These are phyloP conservation scores for Aureobasidium sp. DNA, from an alignment of 2,329 filamentous ascomycete species.

Conservation along the genomic window DNA sequence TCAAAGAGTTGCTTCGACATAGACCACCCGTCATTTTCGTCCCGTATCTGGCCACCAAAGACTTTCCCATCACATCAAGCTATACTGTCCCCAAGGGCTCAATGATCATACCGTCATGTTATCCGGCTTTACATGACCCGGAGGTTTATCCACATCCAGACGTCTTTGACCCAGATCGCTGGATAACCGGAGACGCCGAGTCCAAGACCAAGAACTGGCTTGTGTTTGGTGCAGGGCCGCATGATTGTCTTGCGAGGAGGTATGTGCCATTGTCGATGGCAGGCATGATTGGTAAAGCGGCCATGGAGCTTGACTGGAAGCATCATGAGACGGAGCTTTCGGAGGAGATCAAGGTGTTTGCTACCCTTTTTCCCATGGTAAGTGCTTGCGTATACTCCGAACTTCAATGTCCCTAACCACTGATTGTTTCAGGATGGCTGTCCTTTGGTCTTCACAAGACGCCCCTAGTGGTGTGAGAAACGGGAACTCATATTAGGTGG, in stretches of 20 bases:
- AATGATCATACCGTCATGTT: slow-evolving; percentile 90
- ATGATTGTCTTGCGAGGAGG: slow-evolving; percentile 75
- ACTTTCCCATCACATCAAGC: slow-evolving; percentile 71
- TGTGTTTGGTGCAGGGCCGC: slow-evolving; percentile 92
- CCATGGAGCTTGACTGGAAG: slow-evolving; percentile 75
- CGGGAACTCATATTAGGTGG: background rate
- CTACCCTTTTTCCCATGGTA: slow-evolving; percentile 94
- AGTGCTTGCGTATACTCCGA: slow-evolving; percentile 28
- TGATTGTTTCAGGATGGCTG: background rate
- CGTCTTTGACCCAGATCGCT: slow-evolving; percentile 80
- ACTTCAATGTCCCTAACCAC: background rate
- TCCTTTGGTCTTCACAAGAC: background rate
- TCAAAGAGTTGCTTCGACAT: slow-evolving; percentile 49
- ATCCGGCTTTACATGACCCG: slow-evolving; percentile 82
- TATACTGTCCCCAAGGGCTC: slow-evolving; percentile 94
- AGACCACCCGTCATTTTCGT: slow-evolving; percentile 50
- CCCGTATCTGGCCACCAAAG: slow-evolving; percentile 71
- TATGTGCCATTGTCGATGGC: slow-evolving; percentile 27
- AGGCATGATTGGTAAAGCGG: slow-evolving; percentile 1
- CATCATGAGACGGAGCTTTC: slow-evolving; percentile 78
- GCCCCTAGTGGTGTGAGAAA: background rate
- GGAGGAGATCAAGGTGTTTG: slow-evolving; percentile 96
- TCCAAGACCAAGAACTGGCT: slow-evolving; percentile 92
- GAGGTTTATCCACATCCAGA: slow-evolving; percentile 89
- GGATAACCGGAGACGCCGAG: slow-evolving; percentile 83